phyloP scores from a whole-genome alignment of 1,139 yeast species.

The Magnusiomyces magnusii region DNA sequence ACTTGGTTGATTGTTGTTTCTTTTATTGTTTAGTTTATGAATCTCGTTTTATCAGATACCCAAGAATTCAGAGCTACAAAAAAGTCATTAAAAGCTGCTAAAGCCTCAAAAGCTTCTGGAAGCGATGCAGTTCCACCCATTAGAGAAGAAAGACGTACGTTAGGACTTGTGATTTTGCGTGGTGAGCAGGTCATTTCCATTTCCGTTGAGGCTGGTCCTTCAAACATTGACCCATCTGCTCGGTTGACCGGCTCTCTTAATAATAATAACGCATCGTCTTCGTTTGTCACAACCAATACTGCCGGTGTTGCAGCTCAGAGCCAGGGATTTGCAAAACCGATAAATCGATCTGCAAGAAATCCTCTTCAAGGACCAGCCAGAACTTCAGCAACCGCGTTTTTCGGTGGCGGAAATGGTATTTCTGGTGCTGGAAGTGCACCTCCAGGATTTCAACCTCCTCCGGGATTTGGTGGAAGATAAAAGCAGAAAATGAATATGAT shows the following conservation, averaged over 20 bases:
- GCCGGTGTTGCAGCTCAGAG: constrained; percentile 13
- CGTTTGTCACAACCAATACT: background rate
- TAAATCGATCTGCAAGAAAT: constrained; percentile 9
- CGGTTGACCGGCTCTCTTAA: constrained; percentile 33
- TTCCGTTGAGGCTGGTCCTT: constrained; percentile 73
- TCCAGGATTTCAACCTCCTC: constrained; percentile 27
- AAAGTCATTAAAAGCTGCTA: constrained; percentile 35
- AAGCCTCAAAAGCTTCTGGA: constrained; percentile 7
- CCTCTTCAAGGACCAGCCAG: constrained; percentile 30
- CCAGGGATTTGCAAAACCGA: constrained; percentile 10
- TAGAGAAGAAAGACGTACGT: constrained; percentile 55
- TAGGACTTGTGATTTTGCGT: constrained; percentile 77
- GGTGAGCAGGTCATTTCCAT: constrained; percentile 88
- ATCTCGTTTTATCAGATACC: constrained; percentile 75
- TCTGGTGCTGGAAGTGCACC: constrained; percentile 19
- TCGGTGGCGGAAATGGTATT: constrained; percentile 14
- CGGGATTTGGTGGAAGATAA: constrained; percentile 22
- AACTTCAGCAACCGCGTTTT: constrained; percentile 20
- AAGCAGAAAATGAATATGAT: background rate
- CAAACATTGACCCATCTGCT: constrained; percentile 39
- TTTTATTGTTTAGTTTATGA: constrained; percentile 46
- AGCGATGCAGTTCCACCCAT: constrained; percentile 16
- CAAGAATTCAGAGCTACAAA: constrained; percentile 76
- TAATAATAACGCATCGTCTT: background rate
- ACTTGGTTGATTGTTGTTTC: background rate